A percentile compares a stretch with the other conserved stretches of the same genome.
phyloP scores from a whole-genome alignment of 495 filamentous ascomycete genomes.

The Lineolata rhizophorae region DNA sequence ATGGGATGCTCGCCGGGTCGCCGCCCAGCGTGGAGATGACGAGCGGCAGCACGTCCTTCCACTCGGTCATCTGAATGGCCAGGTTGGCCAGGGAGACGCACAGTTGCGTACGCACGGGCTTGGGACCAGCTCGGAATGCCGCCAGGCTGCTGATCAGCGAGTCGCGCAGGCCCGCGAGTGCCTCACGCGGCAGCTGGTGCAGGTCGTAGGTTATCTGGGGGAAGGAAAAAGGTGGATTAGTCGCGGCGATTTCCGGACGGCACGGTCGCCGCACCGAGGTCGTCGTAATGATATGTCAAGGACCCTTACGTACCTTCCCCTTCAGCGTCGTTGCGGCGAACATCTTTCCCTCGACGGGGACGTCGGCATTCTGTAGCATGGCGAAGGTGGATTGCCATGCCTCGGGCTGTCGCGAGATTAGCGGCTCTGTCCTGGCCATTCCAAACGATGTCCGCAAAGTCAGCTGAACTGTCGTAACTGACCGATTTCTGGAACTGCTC shows the following conservation, averaged over 20 bases:
- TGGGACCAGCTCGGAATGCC: constrained; percentile 57
- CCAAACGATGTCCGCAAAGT: too few relatives aligned
- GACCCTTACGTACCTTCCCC: constrained; percentile 54
- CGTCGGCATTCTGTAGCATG: constrained; percentile 53
- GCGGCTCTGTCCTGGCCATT: too few relatives aligned
- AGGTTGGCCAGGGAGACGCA: constrained; percentile 86
- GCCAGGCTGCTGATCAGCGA: constrained; percentile 62
- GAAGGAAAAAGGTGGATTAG: too few relatives aligned
- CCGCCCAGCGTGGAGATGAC: constrained; percentile 62
- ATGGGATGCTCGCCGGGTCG: constrained; percentile 52
- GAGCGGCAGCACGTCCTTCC: constrained; percentile 77
- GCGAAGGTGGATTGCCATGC: constrained; percentile 78
- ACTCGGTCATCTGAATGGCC: constrained; percentile 85
- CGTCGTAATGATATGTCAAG: background rate
- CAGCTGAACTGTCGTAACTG: constrained; percentile 18
- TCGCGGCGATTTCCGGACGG: too few relatives aligned
- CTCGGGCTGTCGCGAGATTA: constrained; percentile 48
- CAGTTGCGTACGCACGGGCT: constrained; percentile 81
- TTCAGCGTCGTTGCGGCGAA: constrained; percentile 95
- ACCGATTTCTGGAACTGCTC: constrained; percentile 98
- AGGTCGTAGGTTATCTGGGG: constrained; percentile 72
- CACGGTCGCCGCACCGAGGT: background rate
- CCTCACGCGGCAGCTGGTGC: constrained; percentile 59
- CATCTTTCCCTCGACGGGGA: constrained; percentile 63
- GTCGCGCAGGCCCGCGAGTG: constrained; percentile 54